Evolutionary conservation across 1,139 yeast genomes (phyloP).

Genomic region (Suhomyces atakaporum): DNA sequence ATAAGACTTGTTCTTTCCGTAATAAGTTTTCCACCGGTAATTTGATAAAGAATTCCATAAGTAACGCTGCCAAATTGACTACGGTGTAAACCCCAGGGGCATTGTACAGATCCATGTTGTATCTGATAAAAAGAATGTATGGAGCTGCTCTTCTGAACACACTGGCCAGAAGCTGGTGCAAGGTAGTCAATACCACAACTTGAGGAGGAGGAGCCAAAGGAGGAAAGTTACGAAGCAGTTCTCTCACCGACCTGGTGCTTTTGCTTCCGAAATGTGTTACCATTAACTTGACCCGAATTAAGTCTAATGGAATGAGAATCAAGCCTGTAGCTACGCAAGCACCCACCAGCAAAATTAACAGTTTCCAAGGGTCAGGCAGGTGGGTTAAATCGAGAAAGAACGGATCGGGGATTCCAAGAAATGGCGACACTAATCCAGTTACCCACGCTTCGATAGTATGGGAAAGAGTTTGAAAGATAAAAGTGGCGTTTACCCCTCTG

Average conservation of each 20-base stretch:
- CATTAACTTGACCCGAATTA: constrained; percentile 75
- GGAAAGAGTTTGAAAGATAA: constrained; percentile 71
- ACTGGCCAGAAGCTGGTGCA: constrained; percentile 64
- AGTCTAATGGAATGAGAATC: constrained; percentile 78
- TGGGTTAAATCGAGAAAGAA: constrained; percentile 81
- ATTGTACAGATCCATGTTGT: constrained; percentile 69
- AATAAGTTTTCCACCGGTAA: constrained; percentile 86
- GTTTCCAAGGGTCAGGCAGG: constrained; percentile 72
- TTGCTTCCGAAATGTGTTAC: constrained; percentile 51
- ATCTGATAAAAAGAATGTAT: constrained; percentile 61
- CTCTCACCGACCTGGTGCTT: constrained; percentile 41
- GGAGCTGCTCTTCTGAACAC: constrained; percentile 73
- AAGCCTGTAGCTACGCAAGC: constrained; percentile 77
- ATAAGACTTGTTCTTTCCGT: constrained; percentile 78
- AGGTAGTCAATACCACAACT: constrained; percentile 53
- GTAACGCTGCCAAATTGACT: constrained; percentile 56
- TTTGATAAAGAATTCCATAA: constrained; percentile 69
- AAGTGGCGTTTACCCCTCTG: constrained; percentile 85
- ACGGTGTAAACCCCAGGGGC: constrained; percentile 60
- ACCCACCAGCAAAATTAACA: constrained; percentile 65
- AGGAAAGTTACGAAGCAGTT: constrained; percentile 41
- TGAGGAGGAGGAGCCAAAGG: constrained; percentile 57
- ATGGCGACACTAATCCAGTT: constrained; percentile 81
- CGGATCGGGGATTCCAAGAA: constrained; percentile 88
- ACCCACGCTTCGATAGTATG: constrained; percentile 90